A percentile compares a stretch with the other conserved stretches of the same genome.
Evolutionary conservation across 2,329 filamentous ascomycete species (phyloP).

Genomic region (Clarireedia homoeocarpa): DNA sequence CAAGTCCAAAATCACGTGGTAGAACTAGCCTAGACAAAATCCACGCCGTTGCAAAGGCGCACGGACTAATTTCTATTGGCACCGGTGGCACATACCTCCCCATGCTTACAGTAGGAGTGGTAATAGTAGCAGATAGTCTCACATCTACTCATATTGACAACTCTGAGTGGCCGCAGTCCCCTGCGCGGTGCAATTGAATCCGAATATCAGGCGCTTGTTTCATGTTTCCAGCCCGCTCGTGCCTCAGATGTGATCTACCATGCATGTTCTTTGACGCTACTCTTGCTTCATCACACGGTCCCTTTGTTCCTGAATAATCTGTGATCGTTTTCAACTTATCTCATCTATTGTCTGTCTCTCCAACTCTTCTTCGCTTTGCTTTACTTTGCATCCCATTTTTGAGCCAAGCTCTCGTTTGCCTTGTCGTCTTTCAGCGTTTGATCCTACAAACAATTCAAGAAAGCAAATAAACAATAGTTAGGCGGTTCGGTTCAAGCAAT

Average conservation of each 20-base stretch:
- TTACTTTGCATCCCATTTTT: too few relatives aligned
- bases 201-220: constrained; percentile 4
- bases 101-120: too few relatives aligned
- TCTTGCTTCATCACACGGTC: neutral
- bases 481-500: constrained; percentile 3
- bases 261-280: constrained; percentile 5
- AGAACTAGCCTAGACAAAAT: too few relatives aligned
- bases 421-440: neutral
- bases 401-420: neutral
- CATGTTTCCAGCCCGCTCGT: constrained; percentile 4
- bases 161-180: too few relatives aligned
- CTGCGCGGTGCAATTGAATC: too few relatives aligned
- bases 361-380: neutral
- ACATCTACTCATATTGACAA: too few relatives aligned
- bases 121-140: too few relatives aligned
- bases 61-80: too few relatives aligned
- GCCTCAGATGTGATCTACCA: constrained; percentile 7
- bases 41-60: too few relatives aligned
- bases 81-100: too few relatives aligned
- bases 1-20: too few relatives aligned
- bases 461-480: neutral
- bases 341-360: neutral
- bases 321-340: neutral
- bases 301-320: neutral
- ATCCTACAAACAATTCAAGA: too few relatives aligned